Evolutionary conservation across 768 basidiomycete species (phyloP), one percentile per base, ranked within the genome.

Genomic region (Panellus pusillus): DNA sequence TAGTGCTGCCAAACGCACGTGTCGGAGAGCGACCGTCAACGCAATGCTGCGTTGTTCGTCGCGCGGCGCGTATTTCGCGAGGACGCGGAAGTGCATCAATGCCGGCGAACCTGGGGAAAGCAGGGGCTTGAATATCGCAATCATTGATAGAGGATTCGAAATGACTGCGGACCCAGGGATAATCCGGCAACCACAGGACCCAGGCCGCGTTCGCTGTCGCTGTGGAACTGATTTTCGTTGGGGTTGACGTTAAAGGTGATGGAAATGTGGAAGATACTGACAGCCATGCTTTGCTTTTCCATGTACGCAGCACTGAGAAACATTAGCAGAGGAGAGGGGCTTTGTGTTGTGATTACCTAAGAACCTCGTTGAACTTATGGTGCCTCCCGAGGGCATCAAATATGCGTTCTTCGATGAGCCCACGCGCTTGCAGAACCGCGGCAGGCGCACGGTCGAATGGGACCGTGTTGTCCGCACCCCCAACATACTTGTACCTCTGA

Each of bases 271-370:
- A n/a, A 31, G 20, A 32, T 13, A 68, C 80, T 63, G 65, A 90
- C 90, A 44, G 88, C 80, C 90, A 93, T 93, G 65, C 79, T 87
- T 67, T 92, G 91, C 52, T 81, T 77, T 63, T 89, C 87, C 87
- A 92, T 91, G 62, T 93, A 93, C 1, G 88, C 90, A 42, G 86
- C 88, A 54, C 84, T 84, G 41, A 8, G 36, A 20, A 31, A 47
- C 13, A 45, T 54, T 47, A 41, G 17, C 38, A 61, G n/a, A 13
- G 18, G 19, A 31, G 7, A 27, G 38, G n/a, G 37, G 15, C 31
- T 37, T 32, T 6, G n/a, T n/a, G 3, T 17, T 38, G 43, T n/a
- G 13, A 15, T 20, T 11, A 79, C 79, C 77, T 86, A 28, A 93
- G 75, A 32, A 93, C 77, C 68, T 93, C 90, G 60, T 93, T 93